Evolutionary conservation across 257 asterid genomes (phyloP).

Genomic region (Capsicum baccatum): DNA sequence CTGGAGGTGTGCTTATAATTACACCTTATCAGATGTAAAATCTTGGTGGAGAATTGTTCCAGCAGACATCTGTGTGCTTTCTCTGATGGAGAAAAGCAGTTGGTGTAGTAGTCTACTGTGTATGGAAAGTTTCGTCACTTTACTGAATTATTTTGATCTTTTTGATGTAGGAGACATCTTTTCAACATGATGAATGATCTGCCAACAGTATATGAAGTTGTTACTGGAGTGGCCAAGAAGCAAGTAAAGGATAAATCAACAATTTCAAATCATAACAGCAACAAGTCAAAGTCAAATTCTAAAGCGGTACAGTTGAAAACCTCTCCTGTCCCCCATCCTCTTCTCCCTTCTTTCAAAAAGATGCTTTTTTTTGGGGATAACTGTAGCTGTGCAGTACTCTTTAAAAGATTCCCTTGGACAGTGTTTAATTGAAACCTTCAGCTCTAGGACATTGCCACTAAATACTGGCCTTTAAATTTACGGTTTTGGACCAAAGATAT

Average conservation of each 20-base stretch:
- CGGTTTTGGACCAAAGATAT: not conserved
- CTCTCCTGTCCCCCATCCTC: not conserved
- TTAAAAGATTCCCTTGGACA: not conserved
- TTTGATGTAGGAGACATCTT: conserved; percentile 71
- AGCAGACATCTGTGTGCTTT: not conserved
- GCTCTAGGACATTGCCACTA: not conserved
- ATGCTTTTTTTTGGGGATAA: conserved; percentile 4
- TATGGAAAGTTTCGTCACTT: not conserved
- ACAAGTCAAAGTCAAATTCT: conserved; percentile 49
- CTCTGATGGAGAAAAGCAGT: not conserved
- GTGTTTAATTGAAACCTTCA: conserved; percentile 19
- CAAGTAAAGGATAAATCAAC: conserved; percentile 58
- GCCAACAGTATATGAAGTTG: conserved; percentile 80
- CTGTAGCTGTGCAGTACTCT: not conserved
- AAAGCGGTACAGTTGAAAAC: conserved; percentile 38
- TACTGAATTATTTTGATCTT: not conserved
- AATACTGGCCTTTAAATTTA: not conserved
- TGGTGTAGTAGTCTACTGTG: not conserved
- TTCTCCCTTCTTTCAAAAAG: conserved; percentile 14
- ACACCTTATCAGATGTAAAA: conserved; percentile 24
- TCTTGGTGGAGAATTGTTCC: conserved; percentile 13
- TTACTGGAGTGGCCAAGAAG: conserved; percentile 71
- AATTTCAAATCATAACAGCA: conserved; percentile 45
- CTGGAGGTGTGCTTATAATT: not conserved
- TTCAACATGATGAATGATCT: conserved; percentile 81